Base-by-base conservation (phyloP, 768 basidiomycete species). In the Lactarius sp. region DNA sequence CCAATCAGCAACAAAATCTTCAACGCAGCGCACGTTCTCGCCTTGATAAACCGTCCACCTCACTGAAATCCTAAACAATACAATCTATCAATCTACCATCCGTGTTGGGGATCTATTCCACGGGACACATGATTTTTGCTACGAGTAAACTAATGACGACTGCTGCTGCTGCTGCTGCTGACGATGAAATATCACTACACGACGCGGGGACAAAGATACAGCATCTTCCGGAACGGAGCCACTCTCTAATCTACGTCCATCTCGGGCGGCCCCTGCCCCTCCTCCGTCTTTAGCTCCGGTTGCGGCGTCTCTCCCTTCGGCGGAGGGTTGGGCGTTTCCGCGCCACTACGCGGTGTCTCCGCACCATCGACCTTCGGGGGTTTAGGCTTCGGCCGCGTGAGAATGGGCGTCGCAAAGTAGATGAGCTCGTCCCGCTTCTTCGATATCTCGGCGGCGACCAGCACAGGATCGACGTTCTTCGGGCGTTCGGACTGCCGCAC, bases 381-480 rank as follows among this genome's bases (percentile, higher is more conserved):
- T 82, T 90, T 93, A 61, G 95, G 97, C 84, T 94, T 97, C 55
- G 90, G 90, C 81, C 82, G 88, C 67, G 89, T 91, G 74, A 99
- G 79, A 76, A 98, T 96, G 36, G 93, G 92, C 33, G 86, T 85
- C 53, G 90, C 88, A 70, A 91, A 89, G 79, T 91, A 97, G 66
- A 92, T 85, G 64, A 95, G 75, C 75, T 98, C 97, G 66, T 99
- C 96, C 70, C 85, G 80, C 83, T 88, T 92, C 89, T 95, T 94
- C 76, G 78, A 73, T 68, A 97, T 88, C 74, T 98, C 94, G 62
- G 79, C 86, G 54, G 79, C 82, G 62, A 82, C 93, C 74, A 98
- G 75, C 64, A 92, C 83, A 31, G 94, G 88, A 73, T 95, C 88
- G 60, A 87, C 85, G 73, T 91, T 89, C 86, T 97, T 96, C 73